Evolutionary conservation across 2,329 filamentous ascomycete genomes (phyloP).

Genomic region (Ophiostoma sp.): DNA sequence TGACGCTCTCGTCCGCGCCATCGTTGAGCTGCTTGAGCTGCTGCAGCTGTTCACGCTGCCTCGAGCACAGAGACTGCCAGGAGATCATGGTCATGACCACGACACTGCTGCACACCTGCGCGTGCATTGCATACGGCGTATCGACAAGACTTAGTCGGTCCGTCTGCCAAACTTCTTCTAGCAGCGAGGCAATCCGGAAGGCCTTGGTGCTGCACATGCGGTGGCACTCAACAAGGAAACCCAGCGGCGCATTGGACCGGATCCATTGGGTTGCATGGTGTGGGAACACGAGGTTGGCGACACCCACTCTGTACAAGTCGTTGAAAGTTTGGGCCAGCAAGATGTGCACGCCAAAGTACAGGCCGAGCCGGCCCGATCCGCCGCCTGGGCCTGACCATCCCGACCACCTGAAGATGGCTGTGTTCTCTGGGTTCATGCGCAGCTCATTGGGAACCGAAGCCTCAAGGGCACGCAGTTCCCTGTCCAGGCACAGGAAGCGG

Average conservation of each 20-base stretch:
- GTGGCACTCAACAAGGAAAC: conserved; percentile 21
- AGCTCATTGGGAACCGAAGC: conserved; percentile 13
- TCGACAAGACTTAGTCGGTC: conserved; percentile 21
- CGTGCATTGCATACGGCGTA: conserved; percentile 24
- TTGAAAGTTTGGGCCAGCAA: conserved; percentile 23
- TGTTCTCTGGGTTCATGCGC: conserved; percentile 19
- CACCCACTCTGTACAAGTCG: conserved; percentile 24
- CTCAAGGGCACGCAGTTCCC: conserved; percentile 19
- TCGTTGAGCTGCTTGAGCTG: background rate
- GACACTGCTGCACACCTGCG: conserved; percentile 24
- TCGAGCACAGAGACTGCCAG: conserved; percentile 21
- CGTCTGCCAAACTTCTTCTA: conserved; percentile 18
- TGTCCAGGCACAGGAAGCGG: conserved; percentile 18
- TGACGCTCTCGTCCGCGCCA: background rate
- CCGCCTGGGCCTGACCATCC: conserved; percentile 8
- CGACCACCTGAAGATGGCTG: conserved; percentile 18
- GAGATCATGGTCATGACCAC: conserved; percentile 23
- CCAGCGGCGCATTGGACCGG: conserved; percentile 20
- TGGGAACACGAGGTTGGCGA: conserved; percentile 24
- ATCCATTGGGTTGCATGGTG: conserved; percentile 24
- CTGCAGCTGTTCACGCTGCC: background rate
- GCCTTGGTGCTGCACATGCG: conserved; percentile 22
- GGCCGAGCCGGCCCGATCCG: conserved; percentile 15
- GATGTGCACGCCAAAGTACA: conserved; percentile 24
- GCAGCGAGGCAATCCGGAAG: conserved; percentile 16